A percentile compares a stretch with the other conserved stretches of the same genome.
Conservation (phyloP, 1,139 yeast genomes). For the Petasospora rhodanensis region DNA sequence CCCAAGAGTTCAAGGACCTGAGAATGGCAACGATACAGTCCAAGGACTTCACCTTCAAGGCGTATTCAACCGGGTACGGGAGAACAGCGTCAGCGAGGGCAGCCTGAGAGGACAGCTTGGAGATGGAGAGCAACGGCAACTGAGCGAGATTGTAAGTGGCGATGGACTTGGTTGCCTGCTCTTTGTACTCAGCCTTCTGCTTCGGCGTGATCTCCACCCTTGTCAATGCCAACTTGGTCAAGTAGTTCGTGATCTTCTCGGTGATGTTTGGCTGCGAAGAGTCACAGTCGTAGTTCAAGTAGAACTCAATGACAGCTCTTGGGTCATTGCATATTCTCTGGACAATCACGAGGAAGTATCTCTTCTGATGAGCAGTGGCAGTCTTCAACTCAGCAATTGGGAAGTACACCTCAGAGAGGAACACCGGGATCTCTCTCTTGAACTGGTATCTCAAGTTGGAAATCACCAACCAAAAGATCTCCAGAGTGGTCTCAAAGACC, state of each 20-base stretch:
- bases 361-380: conserved; percentile 87
- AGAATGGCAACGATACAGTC: conserved; percentile 79
- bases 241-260: conserved; percentile 73
- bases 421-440: conserved; percentile 89
- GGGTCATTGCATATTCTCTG: conserved; percentile 86
- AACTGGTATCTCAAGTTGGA: conserved; percentile 82
- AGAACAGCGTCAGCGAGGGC: conserved; percentile 55
- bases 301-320: conserved; percentile 84
- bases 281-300: conserved; percentile 94
- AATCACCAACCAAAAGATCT: conserved; percentile 86
- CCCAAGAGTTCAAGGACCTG: conserved; percentile 82
- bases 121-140: conserved; percentile 72
- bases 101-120: conserved; percentile 56
- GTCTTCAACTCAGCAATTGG: conserved; percentile 92
- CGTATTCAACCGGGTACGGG: conserved; percentile 72
- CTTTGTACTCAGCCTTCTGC: conserved; percentile 64
- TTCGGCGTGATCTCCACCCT: conserved; percentile 68
- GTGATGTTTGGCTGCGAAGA: conserved; percentile 77
- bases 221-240: conserved; percentile 68
- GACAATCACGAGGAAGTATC: conserved; percentile 74
- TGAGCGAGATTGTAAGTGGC: conserved; percentile 72
- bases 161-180: conserved; percentile 53
- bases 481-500: conserved; percentile 86
- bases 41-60: conserved; percentile 76
- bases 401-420: conserved; percentile 87